Conservation (phyloP, 495 filamentous ascomycete species). For the Collariella sp. region DNA sequence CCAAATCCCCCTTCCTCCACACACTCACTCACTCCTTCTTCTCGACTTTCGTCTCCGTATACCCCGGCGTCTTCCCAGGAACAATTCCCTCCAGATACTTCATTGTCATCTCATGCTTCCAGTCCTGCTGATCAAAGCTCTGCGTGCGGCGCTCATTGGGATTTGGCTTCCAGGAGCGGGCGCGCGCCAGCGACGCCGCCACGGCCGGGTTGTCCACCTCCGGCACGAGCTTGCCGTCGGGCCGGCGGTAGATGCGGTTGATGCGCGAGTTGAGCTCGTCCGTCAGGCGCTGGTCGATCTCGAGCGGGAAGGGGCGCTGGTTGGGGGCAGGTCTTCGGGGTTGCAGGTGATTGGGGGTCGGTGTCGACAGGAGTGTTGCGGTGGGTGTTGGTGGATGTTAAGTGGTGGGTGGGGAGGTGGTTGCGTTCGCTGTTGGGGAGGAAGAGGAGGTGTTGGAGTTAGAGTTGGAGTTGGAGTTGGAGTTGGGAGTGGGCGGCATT, state of each 20-base stretch:
- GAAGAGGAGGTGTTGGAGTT: too few species aligned
- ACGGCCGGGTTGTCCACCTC: conserved; percentile 16
- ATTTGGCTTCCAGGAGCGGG: conserved; percentile 36
- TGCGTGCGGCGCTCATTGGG: conserved; percentile 34
- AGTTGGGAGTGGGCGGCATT: too few species aligned
- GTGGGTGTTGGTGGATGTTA: too few species aligned
- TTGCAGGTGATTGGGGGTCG: not conserved
- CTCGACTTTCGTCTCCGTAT: not conserved
- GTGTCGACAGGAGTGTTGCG: too few species aligned
- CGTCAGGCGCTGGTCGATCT: not conserved
- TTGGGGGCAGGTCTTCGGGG: not conserved
- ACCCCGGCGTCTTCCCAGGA: conserved; percentile 7
- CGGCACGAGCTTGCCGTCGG: not conserved
- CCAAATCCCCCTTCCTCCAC: too few species aligned
- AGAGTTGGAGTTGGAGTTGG: too few species aligned
- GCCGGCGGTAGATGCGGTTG: not conserved
- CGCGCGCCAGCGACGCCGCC: conserved; percentile 29
- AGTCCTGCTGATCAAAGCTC: conserved; percentile 41
- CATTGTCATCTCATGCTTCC: conserved; percentile 33
- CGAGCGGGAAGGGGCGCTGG: not conserved
- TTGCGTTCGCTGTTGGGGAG: too few species aligned
- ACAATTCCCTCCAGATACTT: conserved; percentile 21
- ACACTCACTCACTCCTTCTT: too few species aligned
- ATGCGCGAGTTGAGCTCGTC: not conserved
- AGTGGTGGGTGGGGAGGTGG: too few species aligned